Conservation (phyloP, 1,284 basidiomycete species). For the Puccinia novopanici region DNA sequence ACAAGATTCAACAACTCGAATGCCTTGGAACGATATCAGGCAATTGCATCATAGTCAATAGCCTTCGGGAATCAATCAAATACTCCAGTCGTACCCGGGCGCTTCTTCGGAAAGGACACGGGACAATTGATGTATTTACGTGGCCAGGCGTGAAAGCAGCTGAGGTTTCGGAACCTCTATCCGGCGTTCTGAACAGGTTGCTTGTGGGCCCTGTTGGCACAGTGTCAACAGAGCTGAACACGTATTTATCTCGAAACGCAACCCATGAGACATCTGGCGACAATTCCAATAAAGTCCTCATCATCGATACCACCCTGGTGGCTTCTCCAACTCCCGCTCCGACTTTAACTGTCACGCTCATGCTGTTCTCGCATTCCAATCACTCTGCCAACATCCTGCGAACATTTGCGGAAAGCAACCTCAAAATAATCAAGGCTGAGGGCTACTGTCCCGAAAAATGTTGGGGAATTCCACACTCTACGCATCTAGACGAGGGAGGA, state of each 20-base stretch:
- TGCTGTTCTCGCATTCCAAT: background rate
- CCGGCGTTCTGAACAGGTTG: background rate
- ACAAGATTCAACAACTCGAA: too few relatives aligned
- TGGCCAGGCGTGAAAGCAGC: conserved; percentile 11
- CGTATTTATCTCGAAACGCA: background rate
- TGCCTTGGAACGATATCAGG: too few relatives aligned
- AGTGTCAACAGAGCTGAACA: background rate
- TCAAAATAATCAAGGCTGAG: background rate
- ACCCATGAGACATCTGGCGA: background rate
- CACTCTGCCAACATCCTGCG: background rate
- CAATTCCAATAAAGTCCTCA: background rate
- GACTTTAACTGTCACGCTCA: background rate
- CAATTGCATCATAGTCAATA: too few relatives aligned
- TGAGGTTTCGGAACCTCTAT: too few relatives aligned
- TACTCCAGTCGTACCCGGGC: too few relatives aligned
- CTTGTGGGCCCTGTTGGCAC: conserved; percentile 4
- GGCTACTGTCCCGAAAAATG: conserved; percentile 8
- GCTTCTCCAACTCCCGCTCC: background rate
- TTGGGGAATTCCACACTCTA: too few relatives aligned
- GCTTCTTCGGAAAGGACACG: too few relatives aligned
- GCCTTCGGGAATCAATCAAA: too few relatives aligned
- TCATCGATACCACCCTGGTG: conserved; percentile 1
- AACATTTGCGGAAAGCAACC: background rate
- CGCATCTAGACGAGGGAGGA: background rate
- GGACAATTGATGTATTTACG: too few relatives aligned